Base-by-base conservation (phyloP, 768 basidiomycete species). In the Suillus subluteus region DNA sequence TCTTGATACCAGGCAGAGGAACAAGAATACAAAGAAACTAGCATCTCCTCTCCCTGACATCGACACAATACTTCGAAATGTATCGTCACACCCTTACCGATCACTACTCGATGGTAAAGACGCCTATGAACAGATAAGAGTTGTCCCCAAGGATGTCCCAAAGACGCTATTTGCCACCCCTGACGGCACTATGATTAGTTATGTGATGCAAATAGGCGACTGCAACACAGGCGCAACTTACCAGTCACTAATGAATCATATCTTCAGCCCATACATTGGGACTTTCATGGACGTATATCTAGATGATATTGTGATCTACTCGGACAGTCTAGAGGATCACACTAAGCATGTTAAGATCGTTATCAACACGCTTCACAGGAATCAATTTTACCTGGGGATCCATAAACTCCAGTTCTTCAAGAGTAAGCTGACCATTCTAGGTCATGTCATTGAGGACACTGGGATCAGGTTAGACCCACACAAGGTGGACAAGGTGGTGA, bases 161-260 rank as follows among this genome's bases (percentile, higher is more conserved):
- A 66, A 68, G 6, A 77, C 78, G 0, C 65, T 76, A 1, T 76
- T 81, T 56, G 69, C 77, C 0, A 83, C 78, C 1, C 79, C 79
- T n/a, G 77, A 71, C n/a, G 83, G 83, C 0, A 80, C 79, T 0
- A 80, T 78, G 63, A 58, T 79, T 2, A 82, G 81, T 38, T 65
- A 71, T 0, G 78, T 84, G 0, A 79, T 86, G 75, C 84, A 85
- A 63, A 79, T 81, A 52, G 82, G 82, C 0, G 79, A 86, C 62
- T 82, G 80, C 56, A 85, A 86, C 67, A 79, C 80, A 0, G 82
- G 80, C 0, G 73, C 81, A 0, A 86, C 82, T 0, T 86, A 82
- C 65, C 84, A 86, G 63, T 46, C 76, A 0, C 67, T 86, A 0
- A 83, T 85, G 79, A 83, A 75, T 0, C 37, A 65, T 2, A 75